Base-by-base conservation (phyloP, 352 stramenopile genomes). In the Phytophthora idaei region DNA sequence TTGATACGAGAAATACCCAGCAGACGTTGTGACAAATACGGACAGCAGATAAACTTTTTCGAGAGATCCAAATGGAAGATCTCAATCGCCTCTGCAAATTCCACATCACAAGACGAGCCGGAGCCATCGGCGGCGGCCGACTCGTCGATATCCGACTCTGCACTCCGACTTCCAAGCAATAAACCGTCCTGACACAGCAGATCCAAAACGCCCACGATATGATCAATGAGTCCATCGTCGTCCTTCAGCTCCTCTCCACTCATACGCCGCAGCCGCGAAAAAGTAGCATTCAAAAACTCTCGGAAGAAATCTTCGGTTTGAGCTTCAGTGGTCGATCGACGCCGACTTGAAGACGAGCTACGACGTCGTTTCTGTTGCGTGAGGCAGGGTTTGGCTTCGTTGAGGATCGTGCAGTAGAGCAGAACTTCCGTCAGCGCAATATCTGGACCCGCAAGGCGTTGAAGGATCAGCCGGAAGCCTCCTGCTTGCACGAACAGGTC, bases 11-110 rank as follows among this genome's bases (percentile, higher is more conserved):
- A 77, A 44, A 96, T 77, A 15, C 89, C 87, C 2, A 89, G 67
- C 9, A 96, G 68, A 17, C 88, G 78, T 59, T 94, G 87, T 0
- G 76, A 76, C 37, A 96, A 73, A 54, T 89, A 95, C 15, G 87
- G 89, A 47, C 89, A 96, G 60, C 89, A 95, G 32, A 96, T 85
- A 58, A 89, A 90, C 69, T 90, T 92, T 59, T 94, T 93, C 11
- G 87, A 85, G n/a, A 95, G 45, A 54, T 95, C 83, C 61, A 96
- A 77, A 64, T 93, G 81, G 36, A 94, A 92, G 28, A 93, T 72
- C 52, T 96, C 89, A 63, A 93, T 89, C 4, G 79, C 69, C 58
- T 96, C 81, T 15, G 84, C 81, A 68, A 94, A 92, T 54, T 77
- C 57, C 12, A 70, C 61, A 62, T 81, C 78, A 21, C 60, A 81